These are phyloP conservation scores for Graphiopsis chlorocephala DNA, from an alignment of 2,329 filamentous ascomycete species.

Conservation along the genomic window DNA sequence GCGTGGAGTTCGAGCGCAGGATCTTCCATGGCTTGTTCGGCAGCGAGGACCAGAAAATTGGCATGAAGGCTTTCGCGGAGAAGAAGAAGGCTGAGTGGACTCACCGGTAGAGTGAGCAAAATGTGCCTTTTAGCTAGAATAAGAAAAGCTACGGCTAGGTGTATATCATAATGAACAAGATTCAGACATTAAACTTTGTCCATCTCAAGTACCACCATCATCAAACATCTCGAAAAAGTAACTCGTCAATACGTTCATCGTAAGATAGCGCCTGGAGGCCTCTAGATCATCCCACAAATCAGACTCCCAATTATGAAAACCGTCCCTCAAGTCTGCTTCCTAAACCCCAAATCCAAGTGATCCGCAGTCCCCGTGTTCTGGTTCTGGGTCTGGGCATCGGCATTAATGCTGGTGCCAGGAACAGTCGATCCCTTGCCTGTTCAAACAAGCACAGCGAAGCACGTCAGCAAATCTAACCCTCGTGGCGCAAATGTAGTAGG, in stretches of 20 bases:
- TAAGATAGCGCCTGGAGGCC: not conserved
- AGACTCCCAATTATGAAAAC: not conserved
- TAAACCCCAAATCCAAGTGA: constrained; percentile 29
- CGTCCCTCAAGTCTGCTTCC: constrained; percentile 22
- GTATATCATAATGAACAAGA: not conserved
- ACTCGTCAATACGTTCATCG: not conserved
- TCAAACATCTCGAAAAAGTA: not conserved
- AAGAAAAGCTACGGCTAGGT: not conserved
- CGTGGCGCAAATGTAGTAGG: not conserved
- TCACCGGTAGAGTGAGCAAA: constrained; percentile 60
- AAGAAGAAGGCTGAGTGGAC: constrained; percentile 93
- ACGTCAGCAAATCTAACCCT: not conserved
- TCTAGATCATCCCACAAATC: not conserved
- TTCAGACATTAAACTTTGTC: not conserved
- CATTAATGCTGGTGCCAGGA: constrained; percentile 26
- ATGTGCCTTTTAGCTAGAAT: not conserved
- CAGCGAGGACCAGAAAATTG: constrained; percentile 92
- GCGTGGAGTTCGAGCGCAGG: constrained; percentile 89
- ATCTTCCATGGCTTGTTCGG: constrained; percentile 94
- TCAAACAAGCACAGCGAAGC: not conserved
- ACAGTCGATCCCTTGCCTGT: constrained; percentile 24
- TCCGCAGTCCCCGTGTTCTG: constrained; percentile 31
- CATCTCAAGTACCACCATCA: not conserved
- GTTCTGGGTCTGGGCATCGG: constrained; percentile 28
- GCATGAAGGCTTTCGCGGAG: constrained; percentile 88